Evolutionary conservation across 306 rosid species (phyloP).

Genomic region (Dryas alaskensis): DNA sequence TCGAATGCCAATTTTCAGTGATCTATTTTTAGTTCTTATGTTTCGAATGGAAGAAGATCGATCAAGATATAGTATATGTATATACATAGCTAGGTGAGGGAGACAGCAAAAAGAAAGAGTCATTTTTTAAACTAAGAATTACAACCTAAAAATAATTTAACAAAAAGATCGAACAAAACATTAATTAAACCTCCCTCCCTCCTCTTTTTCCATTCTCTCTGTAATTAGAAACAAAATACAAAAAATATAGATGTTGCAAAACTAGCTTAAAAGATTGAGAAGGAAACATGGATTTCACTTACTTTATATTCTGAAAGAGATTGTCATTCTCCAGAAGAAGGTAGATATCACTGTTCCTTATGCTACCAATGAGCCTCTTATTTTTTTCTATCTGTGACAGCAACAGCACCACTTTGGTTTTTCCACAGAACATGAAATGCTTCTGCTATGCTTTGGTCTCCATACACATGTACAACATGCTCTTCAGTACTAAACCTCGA

Average conservation of each 20-base stretch:
- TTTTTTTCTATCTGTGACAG: constrained; percentile 39
- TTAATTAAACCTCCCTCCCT: too few relatives aligned
- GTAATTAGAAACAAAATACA: neutral
- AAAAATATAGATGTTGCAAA: too few relatives aligned
- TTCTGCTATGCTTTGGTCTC: constrained; percentile 55
- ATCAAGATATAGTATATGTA: too few relatives aligned
- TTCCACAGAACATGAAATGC: constrained; percentile 46
- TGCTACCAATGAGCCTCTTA: constrained; percentile 53
- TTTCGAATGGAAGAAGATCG: too few relatives aligned
- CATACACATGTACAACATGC: constrained; percentile 43
- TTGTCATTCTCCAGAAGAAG: constrained; percentile 44
- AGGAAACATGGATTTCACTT: constrained; percentile 21
- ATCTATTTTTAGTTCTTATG: too few relatives aligned
- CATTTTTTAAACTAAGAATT: too few relatives aligned
- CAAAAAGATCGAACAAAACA: too few relatives aligned
- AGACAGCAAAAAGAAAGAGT: too few relatives aligned
- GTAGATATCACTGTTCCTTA: constrained; percentile 46
- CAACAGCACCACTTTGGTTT: constrained; percentile 41
- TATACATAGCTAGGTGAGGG: too few relatives aligned
- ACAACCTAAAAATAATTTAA: too few relatives aligned
- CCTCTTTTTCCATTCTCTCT: too few relatives aligned
- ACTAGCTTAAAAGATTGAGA: neutral
- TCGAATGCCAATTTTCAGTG: too few relatives aligned
- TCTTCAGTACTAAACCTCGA: constrained; percentile 54
- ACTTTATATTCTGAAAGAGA: constrained; percentile 41